Evolutionary conservation across 805 yeast species (phyloP).

Genomic region (Scheffersomyces ergatensis): DNA sequence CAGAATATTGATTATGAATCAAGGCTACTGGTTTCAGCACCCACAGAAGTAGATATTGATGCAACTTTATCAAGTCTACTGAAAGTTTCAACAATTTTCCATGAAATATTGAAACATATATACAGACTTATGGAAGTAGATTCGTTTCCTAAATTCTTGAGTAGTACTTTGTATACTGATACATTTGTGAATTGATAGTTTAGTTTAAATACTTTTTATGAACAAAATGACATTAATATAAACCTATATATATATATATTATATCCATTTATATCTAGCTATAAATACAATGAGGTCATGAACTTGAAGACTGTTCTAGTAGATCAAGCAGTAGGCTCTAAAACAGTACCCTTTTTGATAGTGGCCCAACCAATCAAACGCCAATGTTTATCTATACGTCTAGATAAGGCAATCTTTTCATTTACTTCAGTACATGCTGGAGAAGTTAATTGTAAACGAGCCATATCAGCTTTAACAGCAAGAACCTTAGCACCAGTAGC

Average conservation of each 20-base stretch:
- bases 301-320: not conserved
- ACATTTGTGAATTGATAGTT: not conserved
- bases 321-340: conserved; percentile 63
- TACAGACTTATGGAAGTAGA: conserved; percentile 66
- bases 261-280: conserved; percentile 10
- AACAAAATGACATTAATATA: conserved; percentile 3
- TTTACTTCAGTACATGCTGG: conserved; percentile 99
- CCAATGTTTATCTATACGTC: conserved; percentile 99
- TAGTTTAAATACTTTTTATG: not conserved
- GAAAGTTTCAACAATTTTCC: conserved; percentile 14
- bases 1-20: not conserved
- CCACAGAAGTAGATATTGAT: not conserved
- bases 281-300: conserved; percentile 14
- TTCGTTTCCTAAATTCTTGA: conserved; percentile 67
- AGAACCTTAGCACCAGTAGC: conserved; percentile 99
- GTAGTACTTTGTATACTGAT: conserved; percentile 12
- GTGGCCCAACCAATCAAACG: conserved; percentile 99
- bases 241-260: not conserved
- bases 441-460: conserved; percentile 91
- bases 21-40: not conserved
- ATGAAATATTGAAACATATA: conserved; percentile 48
- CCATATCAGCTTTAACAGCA: conserved; percentile 99
- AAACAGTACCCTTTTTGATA: conserved; percentile 87
- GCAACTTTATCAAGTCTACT: too few species aligned
- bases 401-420: conserved; percentile 96